phyloP scores from a whole-genome alignment of 805 yeast species.

The Schizosaccharomyces osmophilus region DNA sequence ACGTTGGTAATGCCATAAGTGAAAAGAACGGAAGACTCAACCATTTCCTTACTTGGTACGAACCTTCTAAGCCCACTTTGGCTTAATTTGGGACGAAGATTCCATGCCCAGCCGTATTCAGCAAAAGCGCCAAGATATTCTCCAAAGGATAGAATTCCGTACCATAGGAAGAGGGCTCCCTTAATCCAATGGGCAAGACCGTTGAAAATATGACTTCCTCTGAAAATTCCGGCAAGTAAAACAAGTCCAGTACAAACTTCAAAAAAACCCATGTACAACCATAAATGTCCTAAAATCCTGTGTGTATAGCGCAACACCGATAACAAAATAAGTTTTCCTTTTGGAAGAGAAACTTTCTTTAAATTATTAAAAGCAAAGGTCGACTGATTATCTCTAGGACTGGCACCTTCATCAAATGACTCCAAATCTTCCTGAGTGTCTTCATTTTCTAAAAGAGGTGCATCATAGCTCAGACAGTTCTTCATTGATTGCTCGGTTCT shows the following conservation, averaged over 20 bases:
- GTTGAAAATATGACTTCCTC: slow-evolving; percentile 44
- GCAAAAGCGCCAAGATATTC: slow-evolving; percentile 68
- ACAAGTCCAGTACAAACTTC: slow-evolving; percentile 26
- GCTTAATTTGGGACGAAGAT: slow-evolving; percentile 16
- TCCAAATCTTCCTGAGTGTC: neutral
- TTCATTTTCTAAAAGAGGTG: neutral
- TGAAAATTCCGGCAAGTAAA: slow-evolving; percentile 45
- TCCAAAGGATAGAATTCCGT: slow-evolving; percentile 61
- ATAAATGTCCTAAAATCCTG: neutral
- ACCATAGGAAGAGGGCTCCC: slow-evolving; percentile 63
- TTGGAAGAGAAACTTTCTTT: no score
- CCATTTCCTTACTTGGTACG: slow-evolving; percentile 25
- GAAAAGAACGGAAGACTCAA: slow-evolving; percentile 57
- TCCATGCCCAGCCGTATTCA: slow-evolving; percentile 81
- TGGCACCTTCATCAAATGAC: no score
- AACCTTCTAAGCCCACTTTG: neutral
- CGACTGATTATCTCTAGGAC: no score
- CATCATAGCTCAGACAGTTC: neutral
- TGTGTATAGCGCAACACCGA: neutral
- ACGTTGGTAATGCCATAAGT: slow-evolving; percentile 77
- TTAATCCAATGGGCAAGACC: slow-evolving; percentile 85
- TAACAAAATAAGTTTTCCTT: neutral
- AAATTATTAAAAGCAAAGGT: no score
- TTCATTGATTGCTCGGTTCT: neutral
- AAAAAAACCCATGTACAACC: slow-evolving; percentile 12